Evolutionary conservation across 495 filamentous ascomycete species (phyloP).

Genomic region (Penicillium desertorum): DNA sequence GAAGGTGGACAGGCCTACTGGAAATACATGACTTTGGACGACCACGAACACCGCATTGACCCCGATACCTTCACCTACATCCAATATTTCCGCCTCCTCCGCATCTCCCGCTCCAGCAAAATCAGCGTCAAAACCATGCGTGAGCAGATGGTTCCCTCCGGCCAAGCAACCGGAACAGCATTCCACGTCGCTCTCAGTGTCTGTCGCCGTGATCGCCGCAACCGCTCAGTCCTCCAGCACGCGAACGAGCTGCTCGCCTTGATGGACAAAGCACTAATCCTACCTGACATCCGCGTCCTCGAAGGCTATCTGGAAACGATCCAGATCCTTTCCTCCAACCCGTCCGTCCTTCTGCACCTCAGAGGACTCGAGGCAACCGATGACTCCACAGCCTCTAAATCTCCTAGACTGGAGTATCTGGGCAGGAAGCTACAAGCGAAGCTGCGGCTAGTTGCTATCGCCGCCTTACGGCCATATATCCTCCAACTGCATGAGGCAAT

Average conservation of each 20-base stretch:
- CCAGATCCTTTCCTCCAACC: constrained; percentile 25
- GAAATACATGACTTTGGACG: constrained; percentile 59
- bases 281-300: constrained; percentile 40
- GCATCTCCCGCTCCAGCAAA: constrained; percentile 57
- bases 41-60: constrained; percentile 45
- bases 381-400: constrained; percentile 1
- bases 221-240: constrained; percentile 57
- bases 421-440: constrained; percentile 32
- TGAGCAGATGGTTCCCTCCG: constrained; percentile 40
- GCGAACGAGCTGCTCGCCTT: constrained; percentile 57
- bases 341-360: constrained; percentile 34
- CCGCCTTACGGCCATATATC: constrained; percentile 30
- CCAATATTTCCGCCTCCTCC: constrained; percentile 66
- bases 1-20: constrained; percentile 63
- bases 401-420: constrained; percentile 18
- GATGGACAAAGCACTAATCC: constrained; percentile 46
- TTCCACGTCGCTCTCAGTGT: constrained; percentile 70
- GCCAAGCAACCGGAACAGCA: constrained; percentile 45
- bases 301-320: constrained; percentile 32
- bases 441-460: constrained; percentile 26
- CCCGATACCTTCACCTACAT: constrained; percentile 72
- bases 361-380: constrained; percentile 26
- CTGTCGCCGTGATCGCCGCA: constrained; percentile 70
- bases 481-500: constrained; percentile 34
- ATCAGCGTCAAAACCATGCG: constrained; percentile 54